These are phyloP conservation scores for Chlorella variabilis DNA, from an alignment of 163 green algal species.

Conservation along the genomic window DNA sequence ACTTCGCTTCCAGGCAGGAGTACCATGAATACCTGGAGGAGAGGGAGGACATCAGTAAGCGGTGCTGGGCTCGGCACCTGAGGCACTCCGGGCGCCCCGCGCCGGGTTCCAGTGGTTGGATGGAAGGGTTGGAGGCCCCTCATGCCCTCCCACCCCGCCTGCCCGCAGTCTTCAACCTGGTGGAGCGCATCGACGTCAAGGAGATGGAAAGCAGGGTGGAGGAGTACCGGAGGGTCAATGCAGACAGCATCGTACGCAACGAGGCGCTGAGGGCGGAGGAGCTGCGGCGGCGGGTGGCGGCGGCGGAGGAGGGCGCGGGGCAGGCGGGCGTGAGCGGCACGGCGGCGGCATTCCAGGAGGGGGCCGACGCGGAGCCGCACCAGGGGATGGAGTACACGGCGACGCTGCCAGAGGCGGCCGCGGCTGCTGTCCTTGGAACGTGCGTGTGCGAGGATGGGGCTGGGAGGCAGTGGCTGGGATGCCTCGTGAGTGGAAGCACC, in stretches of 20 bases:
- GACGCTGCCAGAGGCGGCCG: constrained; percentile 17
- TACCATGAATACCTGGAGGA: constrained; percentile 67
- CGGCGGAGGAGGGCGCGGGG: constrained; percentile 9
- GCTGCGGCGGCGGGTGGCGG: constrained; percentile 30
- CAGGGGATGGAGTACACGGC: constrained; percentile 53
- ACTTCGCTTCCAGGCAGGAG: constrained; percentile 48
- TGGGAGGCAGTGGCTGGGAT: neutral
- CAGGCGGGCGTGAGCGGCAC: constrained; percentile 42
- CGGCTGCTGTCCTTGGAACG: constrained; percentile 8
- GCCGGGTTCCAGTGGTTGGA: too few species aligned
- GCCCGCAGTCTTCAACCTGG: constrained; percentile 63
- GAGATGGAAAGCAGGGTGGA: constrained; percentile 49
- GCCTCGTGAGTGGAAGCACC: too few species aligned
- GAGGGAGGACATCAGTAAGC: constrained; percentile 65
- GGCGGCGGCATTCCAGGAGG: constrained; percentile 44
- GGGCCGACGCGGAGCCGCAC: constrained; percentile 45
- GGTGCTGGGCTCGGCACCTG: too few species aligned
- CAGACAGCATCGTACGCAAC: constrained; percentile 50
- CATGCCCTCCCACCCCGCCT: too few species aligned
- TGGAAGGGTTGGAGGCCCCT: too few species aligned
- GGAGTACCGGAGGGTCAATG: constrained; percentile 52
- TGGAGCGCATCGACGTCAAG: constrained; percentile 45
- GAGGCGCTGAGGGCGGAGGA: constrained; percentile 49
- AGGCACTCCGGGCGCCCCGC: too few species aligned
- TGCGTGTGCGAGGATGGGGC: constrained; percentile 3